These are phyloP conservation scores for Hemileia vastatrix DNA, from an alignment of 1,284 basidiomycete species.

Conservation along the genomic window DNA sequence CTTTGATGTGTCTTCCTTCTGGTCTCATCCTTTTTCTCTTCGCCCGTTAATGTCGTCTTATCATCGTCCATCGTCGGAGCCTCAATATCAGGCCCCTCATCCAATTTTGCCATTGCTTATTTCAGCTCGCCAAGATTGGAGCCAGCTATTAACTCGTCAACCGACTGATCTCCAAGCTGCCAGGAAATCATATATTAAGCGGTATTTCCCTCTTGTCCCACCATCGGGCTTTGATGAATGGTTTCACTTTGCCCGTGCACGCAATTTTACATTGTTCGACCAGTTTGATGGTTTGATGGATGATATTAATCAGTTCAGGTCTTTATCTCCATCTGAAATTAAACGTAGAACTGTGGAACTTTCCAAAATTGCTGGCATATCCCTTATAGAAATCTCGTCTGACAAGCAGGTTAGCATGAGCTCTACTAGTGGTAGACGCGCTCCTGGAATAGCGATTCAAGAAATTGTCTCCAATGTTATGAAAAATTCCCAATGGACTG, in stretches of 20 bases:
- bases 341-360: conserved; percentile 58
- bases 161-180: conserved; percentile 5
- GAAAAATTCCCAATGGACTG: conserved; percentile 7
- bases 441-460: conserved; percentile 54
- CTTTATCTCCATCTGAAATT: conserved; percentile 61
- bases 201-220: conserved; percentile 7
- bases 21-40: not conserved
- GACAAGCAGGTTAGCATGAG: conserved; percentile 46
- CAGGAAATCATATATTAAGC: not conserved
- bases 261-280: conserved; percentile 70
- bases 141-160: conserved; percentile 4
- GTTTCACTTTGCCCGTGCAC: conserved; percentile 68
- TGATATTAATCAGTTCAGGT: conserved; percentile 73
- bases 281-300: conserved; percentile 75
- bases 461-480: conserved; percentile 12
- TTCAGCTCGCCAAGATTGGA: conserved; percentile 11
- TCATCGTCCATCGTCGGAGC: not conserved
- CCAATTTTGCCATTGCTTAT: conserved; percentile 16
- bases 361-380: conserved; percentile 33
- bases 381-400: conserved; percentile 50
- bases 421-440: conserved; percentile 45
- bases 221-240: conserved; percentile 49
- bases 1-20: too few relatives aligned
- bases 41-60: not conserved
- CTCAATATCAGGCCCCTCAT: not conserved